Conservation (phyloP, 805 yeast species). For the Wickerhamiella allomyrinae region DNA sequence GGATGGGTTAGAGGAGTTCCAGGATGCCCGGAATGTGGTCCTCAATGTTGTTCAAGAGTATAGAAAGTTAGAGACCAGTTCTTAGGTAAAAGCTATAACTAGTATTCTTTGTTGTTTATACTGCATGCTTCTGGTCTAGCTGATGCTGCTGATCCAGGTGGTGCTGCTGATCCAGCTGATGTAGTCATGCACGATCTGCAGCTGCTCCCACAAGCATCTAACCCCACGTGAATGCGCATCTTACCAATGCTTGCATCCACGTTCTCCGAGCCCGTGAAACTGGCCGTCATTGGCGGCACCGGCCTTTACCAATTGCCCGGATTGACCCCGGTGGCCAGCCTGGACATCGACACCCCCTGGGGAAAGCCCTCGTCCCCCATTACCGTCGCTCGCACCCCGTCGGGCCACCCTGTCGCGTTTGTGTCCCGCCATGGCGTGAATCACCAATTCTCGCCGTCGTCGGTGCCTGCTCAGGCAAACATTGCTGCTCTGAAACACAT, state of each 20-base stretch:
- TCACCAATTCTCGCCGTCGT: constrained; percentile 81
- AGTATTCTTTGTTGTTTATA: not conserved
- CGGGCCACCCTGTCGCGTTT: constrained; percentile 81
- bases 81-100: too few species aligned
- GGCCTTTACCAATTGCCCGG: constrained; percentile 85
- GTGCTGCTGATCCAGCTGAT: too few species aligned
- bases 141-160: too few species aligned
- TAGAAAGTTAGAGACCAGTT: not conserved
- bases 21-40: constrained; percentile 59
- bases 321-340: constrained; percentile 69
- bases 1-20: constrained; percentile 51
- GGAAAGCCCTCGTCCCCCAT: constrained; percentile 91
- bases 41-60: constrained; percentile 65
- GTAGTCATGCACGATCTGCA: too few species aligned
- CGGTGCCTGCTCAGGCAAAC: constrained; percentile 87
- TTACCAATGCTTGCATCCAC: constrained; percentile 1
- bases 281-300: constrained; percentile 95
- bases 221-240: constrained; percentile 1
- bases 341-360: constrained; percentile 88
- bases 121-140: too few species aligned
- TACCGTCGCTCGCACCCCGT: constrained; percentile 64
- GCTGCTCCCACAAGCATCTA: too few species aligned
- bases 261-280: constrained; percentile 37
- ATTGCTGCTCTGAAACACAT: constrained; percentile 85
- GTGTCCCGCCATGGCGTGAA: constrained; percentile 87